Conservation (phyloP, 192 early-diverging fungal species). For the Coemansia sp. region DNA sequence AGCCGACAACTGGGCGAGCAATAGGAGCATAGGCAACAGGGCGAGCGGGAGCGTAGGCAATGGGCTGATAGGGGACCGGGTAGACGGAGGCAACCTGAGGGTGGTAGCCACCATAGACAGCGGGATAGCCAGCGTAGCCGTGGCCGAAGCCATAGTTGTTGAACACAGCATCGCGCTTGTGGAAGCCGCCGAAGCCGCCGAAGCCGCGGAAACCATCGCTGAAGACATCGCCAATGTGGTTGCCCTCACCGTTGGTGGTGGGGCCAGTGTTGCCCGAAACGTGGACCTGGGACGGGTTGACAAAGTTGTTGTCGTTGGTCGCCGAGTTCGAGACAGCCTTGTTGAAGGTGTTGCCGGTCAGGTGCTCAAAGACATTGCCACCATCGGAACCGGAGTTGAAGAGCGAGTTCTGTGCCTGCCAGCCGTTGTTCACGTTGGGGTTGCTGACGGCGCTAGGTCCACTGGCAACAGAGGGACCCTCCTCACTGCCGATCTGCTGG, state of each 20-base stretch:
- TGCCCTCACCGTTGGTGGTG: constrained; percentile 35
- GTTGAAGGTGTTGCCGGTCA: constrained; percentile 25
- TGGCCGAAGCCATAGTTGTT: constrained; percentile 30
- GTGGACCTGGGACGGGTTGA: constrained; percentile 27
- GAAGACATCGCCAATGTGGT: constrained; percentile 30
- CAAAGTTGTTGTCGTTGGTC: constrained; percentile 32
- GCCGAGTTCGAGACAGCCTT: constrained; percentile 18
- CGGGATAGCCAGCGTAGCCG: constrained; percentile 10
- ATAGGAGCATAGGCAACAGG: constrained; percentile 8
- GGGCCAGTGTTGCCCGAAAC: constrained; percentile 32
- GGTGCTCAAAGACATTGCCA: constrained; percentile 20
- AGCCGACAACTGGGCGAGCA: constrained; percentile 3
- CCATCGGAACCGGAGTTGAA: constrained; percentile 21
- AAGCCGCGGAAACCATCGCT: neutral
- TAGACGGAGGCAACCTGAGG: constrained; percentile 7
- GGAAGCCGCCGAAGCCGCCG: constrained; percentile 1
- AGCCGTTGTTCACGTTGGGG: constrained; percentile 43
- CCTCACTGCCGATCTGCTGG: constrained; percentile 24
- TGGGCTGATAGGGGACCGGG: constrained; percentile 6
- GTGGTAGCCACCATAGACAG: constrained; percentile 7
- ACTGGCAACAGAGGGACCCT: constrained; percentile 12
- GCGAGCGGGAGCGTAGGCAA: constrained; percentile 3
- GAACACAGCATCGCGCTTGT: constrained; percentile 27
- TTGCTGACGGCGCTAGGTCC: constrained; percentile 27
- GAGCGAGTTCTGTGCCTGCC: constrained; percentile 29